Base-by-base conservation (phyloP, 306 rosid genomes). In the Cicer bijugum region DNA sequence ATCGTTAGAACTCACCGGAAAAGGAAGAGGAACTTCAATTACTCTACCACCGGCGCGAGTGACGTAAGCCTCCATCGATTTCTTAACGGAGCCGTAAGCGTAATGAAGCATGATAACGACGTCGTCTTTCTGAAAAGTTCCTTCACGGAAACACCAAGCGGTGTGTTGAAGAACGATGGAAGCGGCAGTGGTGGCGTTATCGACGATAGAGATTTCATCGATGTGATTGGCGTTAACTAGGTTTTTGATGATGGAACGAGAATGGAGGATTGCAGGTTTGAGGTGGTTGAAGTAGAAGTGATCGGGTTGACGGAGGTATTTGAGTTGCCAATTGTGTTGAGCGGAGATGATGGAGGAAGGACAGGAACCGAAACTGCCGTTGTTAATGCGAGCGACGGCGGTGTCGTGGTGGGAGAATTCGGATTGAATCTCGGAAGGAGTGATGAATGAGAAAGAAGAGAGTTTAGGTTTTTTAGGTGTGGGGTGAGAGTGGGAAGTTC, bases 141-240 rank as follows among this genome's bases (percentile, higher is more conserved):
- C 90, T 77, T 91, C 97, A 7, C 85, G 79, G 73, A 95, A 95
- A 33, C 87, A 85, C 92, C 97, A 86, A 1, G 97, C 89, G 45
- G 84, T 43, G 47, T 90, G 89, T 78, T 95, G 97, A 55, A 95
- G 93, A 60, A 95, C 91, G 20, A 95, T 89, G 67, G 99, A 89
- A 9, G 97, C 97, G n/a, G 99, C 99, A 7, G 99, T 92, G 82
- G 99, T 95, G 84, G 99, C 97, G 86, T 95, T 95, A 58, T 95
- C 99, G 12, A 95, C 99, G 67, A 95, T 78, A 2, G 99, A 84
- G 79, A 95, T 83, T 84, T 95, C 97, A 14, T 92, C 97, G 4
- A 89, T 79, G 58, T 86, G 84, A 2, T 84, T 77, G 0, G 99
- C 99, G 77, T 90, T 90, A 76, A 95, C 89, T 19, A 92, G 70